Evolutionary conservation across 345 rosid species (phyloP).

Genomic region (Linum lewisii): DNA sequence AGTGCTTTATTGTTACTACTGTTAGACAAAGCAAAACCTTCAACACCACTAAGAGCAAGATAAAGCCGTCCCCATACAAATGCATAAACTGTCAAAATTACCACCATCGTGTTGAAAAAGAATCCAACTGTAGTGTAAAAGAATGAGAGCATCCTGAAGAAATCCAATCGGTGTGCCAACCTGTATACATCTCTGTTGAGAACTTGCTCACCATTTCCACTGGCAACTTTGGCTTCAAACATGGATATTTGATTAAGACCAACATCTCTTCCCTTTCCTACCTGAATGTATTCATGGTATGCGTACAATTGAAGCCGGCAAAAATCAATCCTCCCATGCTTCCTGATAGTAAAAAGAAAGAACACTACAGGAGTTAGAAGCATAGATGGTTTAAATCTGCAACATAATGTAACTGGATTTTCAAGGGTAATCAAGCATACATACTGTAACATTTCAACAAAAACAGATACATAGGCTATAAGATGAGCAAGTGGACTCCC

Average conservation of each 20-base stretch:
- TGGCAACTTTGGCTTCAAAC: constrained; percentile 99
- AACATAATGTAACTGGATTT: too few relatives aligned
- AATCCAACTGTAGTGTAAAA: constrained; percentile 91
- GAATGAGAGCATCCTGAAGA: constrained; percentile 93
- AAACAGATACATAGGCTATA: too few relatives aligned
- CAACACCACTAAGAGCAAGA: constrained; percentile 38
- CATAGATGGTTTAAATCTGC: too few relatives aligned
- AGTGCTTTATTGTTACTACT: constrained; percentile 47
- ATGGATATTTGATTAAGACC: constrained; percentile 91
- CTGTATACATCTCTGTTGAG: constrained; percentile 95
- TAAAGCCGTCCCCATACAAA: constrained; percentile 19
- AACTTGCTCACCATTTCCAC: constrained; percentile 97
- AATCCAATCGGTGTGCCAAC: constrained; percentile 91
- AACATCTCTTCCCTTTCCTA: constrained; percentile 98
- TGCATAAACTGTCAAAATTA: constrained; percentile 72
- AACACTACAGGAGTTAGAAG: too few relatives aligned
- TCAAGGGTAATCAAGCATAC: too few relatives aligned
- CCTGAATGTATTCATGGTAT: constrained; percentile 96
- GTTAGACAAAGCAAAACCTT: constrained; percentile 42
- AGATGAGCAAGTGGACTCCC: too few relatives aligned
- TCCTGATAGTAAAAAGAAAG: too few relatives aligned
- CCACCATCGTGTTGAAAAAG: constrained; percentile 92
- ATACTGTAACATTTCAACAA: too few relatives aligned
- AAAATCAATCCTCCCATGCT: constrained; percentile 99
- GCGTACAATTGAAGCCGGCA: constrained; percentile 97